Percentiles rank a stretch among this genome's conserved stretches.
These are phyloP conservation scores for Ceratobasidium sp. DNA, from an alignment of 1,284 basidiomycete species.

Conservation along the genomic window DNA sequence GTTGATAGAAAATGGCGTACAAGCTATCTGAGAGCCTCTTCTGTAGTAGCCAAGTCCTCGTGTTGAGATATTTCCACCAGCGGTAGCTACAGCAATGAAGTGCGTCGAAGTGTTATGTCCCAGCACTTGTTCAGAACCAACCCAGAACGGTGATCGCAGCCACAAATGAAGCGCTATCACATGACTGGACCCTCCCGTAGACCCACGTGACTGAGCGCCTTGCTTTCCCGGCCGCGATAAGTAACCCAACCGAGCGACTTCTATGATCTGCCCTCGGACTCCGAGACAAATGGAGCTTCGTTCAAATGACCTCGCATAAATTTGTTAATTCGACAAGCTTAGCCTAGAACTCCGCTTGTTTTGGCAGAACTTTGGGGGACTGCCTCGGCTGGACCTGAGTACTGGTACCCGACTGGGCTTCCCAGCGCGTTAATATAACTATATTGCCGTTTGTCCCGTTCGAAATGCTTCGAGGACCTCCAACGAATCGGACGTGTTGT, in stretches of 20 bases:
- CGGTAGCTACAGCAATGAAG: too few species aligned
- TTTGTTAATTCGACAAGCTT: not conserved
- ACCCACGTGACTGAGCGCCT: too few species aligned
- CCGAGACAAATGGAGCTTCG: slow-evolving; percentile 8
- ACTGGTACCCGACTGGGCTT: not conserved
- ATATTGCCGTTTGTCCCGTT: not conserved
- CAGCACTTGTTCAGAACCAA: too few species aligned
- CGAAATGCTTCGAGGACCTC: not conserved
- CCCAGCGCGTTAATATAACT: not conserved
- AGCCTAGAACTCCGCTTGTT: not conserved
- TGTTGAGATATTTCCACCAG: too few species aligned
- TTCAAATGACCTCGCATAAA: not conserved
- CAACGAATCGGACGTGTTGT: slow-evolving; percentile 14
- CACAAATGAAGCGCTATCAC: not conserved
- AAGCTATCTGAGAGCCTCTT: too few species aligned
- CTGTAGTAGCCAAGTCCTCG: too few species aligned
- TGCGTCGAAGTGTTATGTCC: not conserved
- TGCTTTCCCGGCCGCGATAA: too few species aligned
- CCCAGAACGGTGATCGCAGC: too few species aligned
- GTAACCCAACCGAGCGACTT: slow-evolving; percentile 4
- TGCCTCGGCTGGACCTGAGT: not conserved
- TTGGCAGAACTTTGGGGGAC: not conserved
- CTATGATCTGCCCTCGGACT: not conserved
- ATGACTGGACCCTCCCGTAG: too few species aligned
- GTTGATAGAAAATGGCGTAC: too few species aligned